Evolutionary conservation across 345 rosid species (phyloP).

Genomic region (Sisymbrium altissimum): DNA sequence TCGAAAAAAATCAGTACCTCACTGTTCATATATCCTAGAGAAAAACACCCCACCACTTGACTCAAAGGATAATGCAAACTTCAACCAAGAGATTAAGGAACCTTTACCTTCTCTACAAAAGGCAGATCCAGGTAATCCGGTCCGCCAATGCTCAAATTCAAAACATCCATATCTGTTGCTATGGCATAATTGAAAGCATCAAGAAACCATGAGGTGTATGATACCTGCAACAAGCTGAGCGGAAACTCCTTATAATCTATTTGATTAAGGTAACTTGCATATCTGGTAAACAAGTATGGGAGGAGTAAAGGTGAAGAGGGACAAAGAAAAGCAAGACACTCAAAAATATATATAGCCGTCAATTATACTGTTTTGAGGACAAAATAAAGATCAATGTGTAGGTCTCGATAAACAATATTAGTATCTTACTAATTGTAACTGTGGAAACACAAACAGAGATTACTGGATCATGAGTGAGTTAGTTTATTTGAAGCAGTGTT

Average conservation of each 20-base stretch:
- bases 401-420: slow-evolving; percentile 1
- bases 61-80: neutral
- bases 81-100: slow-evolving; percentile 10
- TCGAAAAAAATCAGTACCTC: slow-evolving; percentile 15
- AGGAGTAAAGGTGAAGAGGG: neutral
- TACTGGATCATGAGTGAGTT: neutral
- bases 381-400: neutral
- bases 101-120: slow-evolving; percentile 86
- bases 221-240: slow-evolving; percentile 98
- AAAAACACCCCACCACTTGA: slow-evolving; percentile 8
- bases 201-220: slow-evolving; percentile 99
- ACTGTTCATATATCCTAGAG: slow-evolving; percentile 9
- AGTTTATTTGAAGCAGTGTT: neutral
- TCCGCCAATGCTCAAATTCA: slow-evolving; percentile 97
- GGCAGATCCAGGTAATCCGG: slow-evolving; percentile 99
- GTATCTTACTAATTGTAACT: neutral
- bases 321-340: slow-evolving; percentile 4
- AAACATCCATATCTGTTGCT: slow-evolving; percentile 88
- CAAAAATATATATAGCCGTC: neutral
- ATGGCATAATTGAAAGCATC: slow-evolving; percentile 98
- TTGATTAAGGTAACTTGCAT: slow-evolving; percentile 13
- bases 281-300: neutral
- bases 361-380: neutral
- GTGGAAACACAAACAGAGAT: neutral
- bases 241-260: slow-evolving; percentile 67